Base-by-base conservation (phyloP, 2,329 filamentous ascomycete species). In the Thielaviopsis musarum region DNA sequence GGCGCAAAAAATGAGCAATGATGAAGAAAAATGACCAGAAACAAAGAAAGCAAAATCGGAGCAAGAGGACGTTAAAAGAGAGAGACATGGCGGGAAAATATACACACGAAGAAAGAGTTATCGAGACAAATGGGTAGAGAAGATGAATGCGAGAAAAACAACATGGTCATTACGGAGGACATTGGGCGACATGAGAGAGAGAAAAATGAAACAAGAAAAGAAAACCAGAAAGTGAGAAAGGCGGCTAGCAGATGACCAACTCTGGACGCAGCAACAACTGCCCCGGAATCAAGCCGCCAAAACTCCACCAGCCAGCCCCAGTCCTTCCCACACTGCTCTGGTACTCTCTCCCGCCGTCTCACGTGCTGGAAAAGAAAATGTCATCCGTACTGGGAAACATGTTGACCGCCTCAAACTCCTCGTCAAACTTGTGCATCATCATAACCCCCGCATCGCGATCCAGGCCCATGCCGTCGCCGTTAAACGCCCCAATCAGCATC, bases 361-460 rank as follows among this genome's bases (percentile, higher is more conserved):
- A 71, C 59, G 66, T 64, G 63, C 64, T 71, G 57, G 73, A 71
- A 65, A 79, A 81, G 65, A 80, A 78, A 59, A 79, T 69, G 62
- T 80, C 77, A 59, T 78, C 75, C 62, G 70, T 72, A 63, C 72
- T 71, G 28, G 70, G 73, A 64, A 80, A 79, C 75, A 81, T 77
- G 67, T 71, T 71, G 34, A 76, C 74, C 5, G 69, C 65, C 62
- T 77, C 74, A 58, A 75, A 78, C 52, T 77, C 75, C 52, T 80
- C 78, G 58, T 79, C 77, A 64, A 78, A 79, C 68, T 79, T 79
- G 68, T 69, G 72, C 65, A 77, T 72, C 70, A 77, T 73, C 57
- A 77, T 68, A 71, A 77, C 72, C 66, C 69, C 73, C 30, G 74
- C 66, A 45, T 78, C 75, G 48, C 71, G 70, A 60, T 76, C 74